Conservation (phyloP, 306 rosid genomes). For the Arachis hypogaea region DNA sequence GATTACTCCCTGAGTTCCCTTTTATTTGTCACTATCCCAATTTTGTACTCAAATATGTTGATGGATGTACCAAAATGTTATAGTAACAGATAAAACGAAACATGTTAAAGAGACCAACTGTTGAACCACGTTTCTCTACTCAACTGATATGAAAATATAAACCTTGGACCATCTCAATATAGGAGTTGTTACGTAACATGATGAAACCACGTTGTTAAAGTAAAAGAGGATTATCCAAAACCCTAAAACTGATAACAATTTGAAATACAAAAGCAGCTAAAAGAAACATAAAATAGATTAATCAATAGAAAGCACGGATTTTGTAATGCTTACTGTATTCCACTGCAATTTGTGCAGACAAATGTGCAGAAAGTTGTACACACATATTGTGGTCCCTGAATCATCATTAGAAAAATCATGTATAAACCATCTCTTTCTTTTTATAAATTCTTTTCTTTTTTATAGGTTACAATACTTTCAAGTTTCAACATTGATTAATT, state of each 20-base stretch:
- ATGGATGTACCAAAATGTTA: too few species aligned
- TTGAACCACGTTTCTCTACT: background rate
- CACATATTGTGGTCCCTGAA: conserved; percentile 94
- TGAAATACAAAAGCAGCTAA: background rate
- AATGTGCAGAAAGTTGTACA: conserved; percentile 86
- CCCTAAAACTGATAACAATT: background rate
- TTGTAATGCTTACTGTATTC: conserved; percentile 73
- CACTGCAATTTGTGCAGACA: conserved; percentile 92
- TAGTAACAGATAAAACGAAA: too few species aligned
- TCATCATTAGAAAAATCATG: conserved; percentile 18
- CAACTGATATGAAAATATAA: background rate
- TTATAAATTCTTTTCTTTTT: too few species aligned
- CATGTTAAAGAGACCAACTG: too few species aligned
- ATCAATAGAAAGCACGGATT: background rate
- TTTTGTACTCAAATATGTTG: too few species aligned
- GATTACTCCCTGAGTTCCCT: too few species aligned
- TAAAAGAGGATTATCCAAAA: background rate
- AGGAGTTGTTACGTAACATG: background rate
- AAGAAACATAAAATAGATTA: background rate
- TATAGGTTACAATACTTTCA: background rate
- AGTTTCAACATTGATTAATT: background rate
- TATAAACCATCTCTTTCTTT: background rate
- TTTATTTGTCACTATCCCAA: too few species aligned
- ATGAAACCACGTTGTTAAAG: background rate
- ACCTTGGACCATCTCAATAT: background rate